Base-by-base conservation (phyloP, 2,329 filamentous ascomycete genomes). In the Ascochyta clinopodiicola region DNA sequence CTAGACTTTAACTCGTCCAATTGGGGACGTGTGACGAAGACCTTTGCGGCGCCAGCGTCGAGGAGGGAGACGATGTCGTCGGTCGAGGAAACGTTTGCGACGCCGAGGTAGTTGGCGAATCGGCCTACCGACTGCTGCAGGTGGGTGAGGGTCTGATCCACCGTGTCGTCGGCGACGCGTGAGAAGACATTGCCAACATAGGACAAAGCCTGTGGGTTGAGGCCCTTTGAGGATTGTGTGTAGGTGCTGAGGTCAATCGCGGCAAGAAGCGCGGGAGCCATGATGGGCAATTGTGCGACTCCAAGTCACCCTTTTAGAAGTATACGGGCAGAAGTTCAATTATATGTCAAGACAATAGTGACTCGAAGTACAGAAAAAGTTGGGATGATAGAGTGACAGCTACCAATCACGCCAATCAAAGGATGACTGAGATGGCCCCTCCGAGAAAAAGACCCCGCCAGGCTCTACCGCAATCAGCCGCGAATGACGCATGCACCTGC, bases 21-120 rank as follows among this genome's bases (percentile, higher is more conserved):
- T 72, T 92, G 89, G 52, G 87, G 82, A 43, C 87, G 84, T 17
- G 84, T 84, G 45, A 96, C 90, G 74, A 98, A 95, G 59, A 95
- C 88, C 73, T 89, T 95, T 47, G 87, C 85, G 6, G 92, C 92
- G 56, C 95, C 95, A 61, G 87, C 85, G 74, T 99, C 91, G 51
- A 99, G 86, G 32, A 98, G 82, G 42, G 89, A 84, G 49, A 94
- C 79, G 32, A 98, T 81, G 61, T 96, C 89, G 63, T 92, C 88
- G 51, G 81, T 80, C 10, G 87, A 86, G 29, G 84, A 75, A 35
- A 98, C 81, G 21, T 79, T 78, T 4, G 90, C 88, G 45, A 88
- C 92, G 67, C 96, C 91, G 63, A 96, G 84, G 73, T 90, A 92
- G 61, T 90, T 84, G 62, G 81, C 75, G 48, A 85, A 82, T 8